Evolutionary conservation across 2,329 filamentous ascomycete genomes (phyloP).

Genomic region (Trichoderma gracile): DNA sequence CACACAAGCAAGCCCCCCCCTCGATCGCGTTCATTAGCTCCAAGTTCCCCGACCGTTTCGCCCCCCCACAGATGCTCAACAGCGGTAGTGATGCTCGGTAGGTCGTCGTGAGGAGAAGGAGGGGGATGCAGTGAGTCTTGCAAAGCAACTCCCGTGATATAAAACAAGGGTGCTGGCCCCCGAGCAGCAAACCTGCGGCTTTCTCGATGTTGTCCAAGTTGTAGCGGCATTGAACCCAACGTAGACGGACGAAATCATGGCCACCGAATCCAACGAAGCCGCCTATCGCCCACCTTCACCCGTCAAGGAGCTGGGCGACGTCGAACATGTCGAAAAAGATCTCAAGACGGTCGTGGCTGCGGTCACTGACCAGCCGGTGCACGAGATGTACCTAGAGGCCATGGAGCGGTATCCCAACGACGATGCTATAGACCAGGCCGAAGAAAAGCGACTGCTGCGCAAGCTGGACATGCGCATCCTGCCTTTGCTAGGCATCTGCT

Average conservation of each 20-base stretch:
- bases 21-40: background rate
- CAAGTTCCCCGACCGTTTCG: background rate
- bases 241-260: background rate
- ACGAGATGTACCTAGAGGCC: constrained; percentile 40
- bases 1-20: background rate
- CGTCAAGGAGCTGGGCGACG: constrained; percentile 23
- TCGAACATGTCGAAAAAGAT: constrained; percentile 29
- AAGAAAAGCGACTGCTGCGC: constrained; percentile 39
- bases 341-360: constrained; percentile 26
- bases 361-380: constrained; percentile 30
- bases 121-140: background rate
- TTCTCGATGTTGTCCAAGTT: background rate
- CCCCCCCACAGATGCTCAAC: constrained; percentile 14
- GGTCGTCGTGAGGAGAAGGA: constrained; percentile 5
- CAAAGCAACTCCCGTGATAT: constrained; percentile 7
- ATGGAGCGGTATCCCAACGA: constrained; percentile 42
- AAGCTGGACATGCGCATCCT: constrained; percentile 44
- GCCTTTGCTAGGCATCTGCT: constrained; percentile 43
- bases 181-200: too few relatives aligned
- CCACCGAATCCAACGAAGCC: constrained; percentile 7
- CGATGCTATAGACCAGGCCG: constrained; percentile 39
- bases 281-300: background rate
- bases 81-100: constrained; percentile 15
- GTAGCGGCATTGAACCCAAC: background rate
- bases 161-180: background rate